phyloP scores from a whole-genome alignment of 192 early-diverging fungal genomes.

The Cladochytrium replicatum region DNA sequence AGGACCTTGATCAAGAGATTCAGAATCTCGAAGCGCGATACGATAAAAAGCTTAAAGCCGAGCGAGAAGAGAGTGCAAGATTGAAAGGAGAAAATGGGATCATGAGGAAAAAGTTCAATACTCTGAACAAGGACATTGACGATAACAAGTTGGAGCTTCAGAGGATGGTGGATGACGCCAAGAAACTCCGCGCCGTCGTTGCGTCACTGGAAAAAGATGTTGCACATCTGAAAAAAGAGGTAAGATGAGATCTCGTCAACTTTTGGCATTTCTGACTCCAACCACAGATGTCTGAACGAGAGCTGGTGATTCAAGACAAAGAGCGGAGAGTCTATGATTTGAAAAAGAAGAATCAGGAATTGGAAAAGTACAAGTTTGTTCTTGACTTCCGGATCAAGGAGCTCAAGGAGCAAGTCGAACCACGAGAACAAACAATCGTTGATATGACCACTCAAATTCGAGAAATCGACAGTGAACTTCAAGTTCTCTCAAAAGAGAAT shows the following conservation, averaged over 20 bases:
- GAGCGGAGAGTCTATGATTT: constrained; percentile 45
- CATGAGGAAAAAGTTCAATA: constrained; percentile 55
- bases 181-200: constrained; percentile 34
- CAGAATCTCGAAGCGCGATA: constrained; percentile 23
- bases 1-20: constrained; percentile 47
- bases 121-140: constrained; percentile 50
- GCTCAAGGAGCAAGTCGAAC: constrained; percentile 47
- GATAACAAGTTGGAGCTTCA: constrained; percentile 35
- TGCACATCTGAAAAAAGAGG: constrained; percentile 37
- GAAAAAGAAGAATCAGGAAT: constrained; percentile 52
- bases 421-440: constrained; percentile 38
- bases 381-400: constrained; percentile 48
- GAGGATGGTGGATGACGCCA: constrained; percentile 37
- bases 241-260: constrained; percentile 3
- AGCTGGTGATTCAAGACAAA: constrained; percentile 48
- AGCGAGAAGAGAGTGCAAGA: constrained; percentile 41
- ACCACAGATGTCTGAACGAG: constrained; percentile 40
- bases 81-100: constrained; percentile 54
- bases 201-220: constrained; percentile 43
- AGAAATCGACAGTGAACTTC: constrained; percentile 37
- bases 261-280: too few species aligned
- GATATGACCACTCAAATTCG: constrained; percentile 41
- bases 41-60: constrained; percentile 31
- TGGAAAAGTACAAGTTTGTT: constrained; percentile 56
- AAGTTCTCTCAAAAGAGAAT: constrained; percentile 23